Evolutionary conservation across 176 grass and related monocot genomes (phyloP), one percentile per base, ranked within the genome.

Genomic region (Rhipidocladum racemiflorum): DNA sequence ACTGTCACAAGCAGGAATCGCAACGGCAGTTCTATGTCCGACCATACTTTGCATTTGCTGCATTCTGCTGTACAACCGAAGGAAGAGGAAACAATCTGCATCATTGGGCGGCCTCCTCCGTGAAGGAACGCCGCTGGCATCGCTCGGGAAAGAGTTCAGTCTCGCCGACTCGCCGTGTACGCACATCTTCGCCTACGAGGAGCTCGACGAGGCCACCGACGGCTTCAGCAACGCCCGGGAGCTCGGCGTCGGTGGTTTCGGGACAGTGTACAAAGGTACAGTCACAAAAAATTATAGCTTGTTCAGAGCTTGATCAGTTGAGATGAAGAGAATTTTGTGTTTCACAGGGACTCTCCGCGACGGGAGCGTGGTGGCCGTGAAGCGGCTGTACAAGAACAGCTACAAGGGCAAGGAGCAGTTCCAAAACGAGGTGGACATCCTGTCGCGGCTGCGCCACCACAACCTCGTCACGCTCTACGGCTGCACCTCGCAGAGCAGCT

Each of bases 331-430:
- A 63, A 35, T n/a, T 6, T 9, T 2, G 2, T 35, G 17, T 3
- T 63, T 3, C 25, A 0, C 77, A 92, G 91, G 88, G 5, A 76
- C 16, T 3, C 64, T 94, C 16, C 70, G 12, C 0, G 76, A 94
- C 34, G 86, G 91, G 5, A 70, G 65, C 9, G 65, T 66, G 8
- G 74, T 94, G 74, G 91, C 91, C 1, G 91, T 94, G 74, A 94
- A 94, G 88, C 79, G 91, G 0, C 86, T 94, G 23, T 91, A 91
- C 69, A 90, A 91, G 80, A 85, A 90, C 86, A 94, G 86, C 70
- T 84, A 83, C 88, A 88, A 68, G 86, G 76, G 88, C 45, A 39
- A 66, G 74, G 88, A 94, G 75, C 91, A 90, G 65, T 93, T 93
- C 83, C 76, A 54, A 49, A 93, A 94, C 63, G 91, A 94, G 91